Evolutionary conservation across 2,329 filamentous ascomycete species (phyloP), one percentile per base, ranked within the genome.

Genomic region (Purpureocillium lavendulum): DNA sequence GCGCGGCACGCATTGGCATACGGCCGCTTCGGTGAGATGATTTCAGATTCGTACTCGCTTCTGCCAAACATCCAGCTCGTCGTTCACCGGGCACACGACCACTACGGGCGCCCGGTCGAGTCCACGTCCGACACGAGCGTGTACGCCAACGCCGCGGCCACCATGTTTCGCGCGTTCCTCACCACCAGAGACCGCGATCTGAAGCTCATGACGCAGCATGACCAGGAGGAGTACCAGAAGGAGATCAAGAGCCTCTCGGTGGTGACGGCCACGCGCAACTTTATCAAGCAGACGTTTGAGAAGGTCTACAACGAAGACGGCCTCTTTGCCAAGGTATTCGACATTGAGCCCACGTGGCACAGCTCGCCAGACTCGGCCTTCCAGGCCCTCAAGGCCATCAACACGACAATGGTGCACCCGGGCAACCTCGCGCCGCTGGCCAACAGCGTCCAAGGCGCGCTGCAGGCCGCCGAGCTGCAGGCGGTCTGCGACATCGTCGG

Each of bases 211-310:
- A 67, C 67, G 10, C 71, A 75, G 46, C 67, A 69, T 35, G 75
- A 79, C 40, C 50, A 75, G 14, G 70, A 73, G 17, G 61, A 66
- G n/a, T 77, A 75, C 50, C 67, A 65, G 33, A 69, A 67, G 40
- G 73, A 77, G 43, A 58, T 59, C 21, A 76, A 72, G 42, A 66
- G 59, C 8, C 51, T 60, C 1, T 71, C 69, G 3, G 49, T 70
- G 2, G 75, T 79, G 49, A 74, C 73, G 2, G 75, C 73, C 4
- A 67, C 68, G 12, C 65, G 75, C 21, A 78, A 75, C 47, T 75
- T 69, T 40, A 66, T 79, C 45, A 79, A 79, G 51, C 75, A 79
- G 52, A 70, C 65, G 39, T 77, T 78, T 40, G 75, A 80, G 49
- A 67, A 73, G 18, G 68, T 74, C 3, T 74, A 70, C 48, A 69